Conservation (phyloP, 2,329 filamentous ascomycete species). For the Fusarium albidum region DNA sequence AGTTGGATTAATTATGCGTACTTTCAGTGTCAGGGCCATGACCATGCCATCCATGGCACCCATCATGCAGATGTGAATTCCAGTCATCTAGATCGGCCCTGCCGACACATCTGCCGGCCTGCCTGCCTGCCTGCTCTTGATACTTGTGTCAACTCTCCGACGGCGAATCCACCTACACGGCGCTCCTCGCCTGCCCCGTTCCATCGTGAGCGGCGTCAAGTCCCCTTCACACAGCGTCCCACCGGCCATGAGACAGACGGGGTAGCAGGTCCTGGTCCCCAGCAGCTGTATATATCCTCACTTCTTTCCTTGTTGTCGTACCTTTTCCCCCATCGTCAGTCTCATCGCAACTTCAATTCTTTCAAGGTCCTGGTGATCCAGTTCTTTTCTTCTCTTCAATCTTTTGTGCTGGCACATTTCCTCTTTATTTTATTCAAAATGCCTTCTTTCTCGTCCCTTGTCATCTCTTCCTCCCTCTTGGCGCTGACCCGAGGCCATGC, state of each 20-base stretch:
- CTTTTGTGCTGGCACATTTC: slow-evolving; percentile 35
- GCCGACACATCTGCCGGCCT: not conserved
- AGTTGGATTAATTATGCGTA: no score
- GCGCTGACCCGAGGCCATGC: slow-evolving; percentile 47
- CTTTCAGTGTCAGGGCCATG: no score
- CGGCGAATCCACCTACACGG: slow-evolving; percentile 13
- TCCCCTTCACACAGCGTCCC: slow-evolving; percentile 28
- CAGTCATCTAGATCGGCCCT: slow-evolving; percentile 2
- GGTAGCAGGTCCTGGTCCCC: slow-evolving; percentile 25
- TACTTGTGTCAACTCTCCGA: slow-evolving; percentile 31
- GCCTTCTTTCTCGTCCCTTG: slow-evolving; percentile 24
- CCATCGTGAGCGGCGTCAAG: slow-evolving; percentile 4
- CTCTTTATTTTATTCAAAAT: slow-evolving; percentile 23
- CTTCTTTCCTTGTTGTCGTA: not conserved
- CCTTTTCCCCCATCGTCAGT: slow-evolving; percentile 23
- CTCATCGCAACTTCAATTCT: slow-evolving; percentile 21
- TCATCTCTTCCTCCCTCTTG: slow-evolving; percentile 26
- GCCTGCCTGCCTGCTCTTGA: slow-evolving; percentile 9
- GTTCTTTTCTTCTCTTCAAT: slow-evolving; percentile 19
- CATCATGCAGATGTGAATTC: not conserved
- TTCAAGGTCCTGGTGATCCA: slow-evolving; percentile 39
- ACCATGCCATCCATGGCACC: not conserved
- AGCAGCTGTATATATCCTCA: slow-evolving; percentile 29
- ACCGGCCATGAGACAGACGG: slow-evolving; percentile 33
- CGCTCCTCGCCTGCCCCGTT: slow-evolving; percentile 4